These are phyloP conservation scores for Lactarius tabidus DNA, from an alignment of 768 basidiomycete species.

Conservation along the genomic window DNA sequence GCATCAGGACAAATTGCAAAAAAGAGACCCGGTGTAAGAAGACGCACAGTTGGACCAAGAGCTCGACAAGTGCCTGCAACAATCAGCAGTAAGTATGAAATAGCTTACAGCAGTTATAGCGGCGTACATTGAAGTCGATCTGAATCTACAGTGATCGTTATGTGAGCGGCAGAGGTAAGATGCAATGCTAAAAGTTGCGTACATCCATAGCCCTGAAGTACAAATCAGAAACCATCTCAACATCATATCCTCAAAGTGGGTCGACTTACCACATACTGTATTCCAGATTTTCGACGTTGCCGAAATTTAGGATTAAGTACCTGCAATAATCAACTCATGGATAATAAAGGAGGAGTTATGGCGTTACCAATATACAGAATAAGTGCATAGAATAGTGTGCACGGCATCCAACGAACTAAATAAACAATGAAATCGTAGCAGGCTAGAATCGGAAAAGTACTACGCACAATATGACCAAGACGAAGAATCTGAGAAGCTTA, in stretches of 20 bases:
- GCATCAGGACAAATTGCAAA: slow-evolving; percentile 1
- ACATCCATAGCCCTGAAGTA: slow-evolving; percentile 25
- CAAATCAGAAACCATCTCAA: neutral
- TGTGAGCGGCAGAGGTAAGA: slow-evolving; percentile 13
- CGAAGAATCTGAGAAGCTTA: neutral
- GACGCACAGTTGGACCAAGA: too few species aligned
- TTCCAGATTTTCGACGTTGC: slow-evolving; percentile 36
- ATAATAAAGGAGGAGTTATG: neutral
- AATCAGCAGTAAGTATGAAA: neutral
- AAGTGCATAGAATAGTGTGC: slow-evolving; percentile 43
- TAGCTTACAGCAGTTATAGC: neutral
- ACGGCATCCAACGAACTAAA: slow-evolving; percentile 41
- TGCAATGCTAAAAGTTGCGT: slow-evolving; percentile 10
- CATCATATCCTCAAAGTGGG: neutral
- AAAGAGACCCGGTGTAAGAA: too few species aligned
- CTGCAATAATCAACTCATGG: slow-evolving; percentile 28
- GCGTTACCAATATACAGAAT: slow-evolving; percentile 47
- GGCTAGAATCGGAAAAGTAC: neutral
- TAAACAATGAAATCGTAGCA: neutral
- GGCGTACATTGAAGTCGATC: neutral
- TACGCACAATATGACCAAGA: neutral
- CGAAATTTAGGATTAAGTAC: slow-evolving; percentile 46
- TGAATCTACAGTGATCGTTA: neutral
- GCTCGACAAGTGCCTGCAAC: neutral
- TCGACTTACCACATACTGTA: slow-evolving; percentile 40